A percentile compares a stretch with the other conserved stretches of the same genome.
These are phyloP conservation scores for Haematococcus lacustris DNA, from an alignment of 139 green algal species.

Conservation along the genomic window DNA sequence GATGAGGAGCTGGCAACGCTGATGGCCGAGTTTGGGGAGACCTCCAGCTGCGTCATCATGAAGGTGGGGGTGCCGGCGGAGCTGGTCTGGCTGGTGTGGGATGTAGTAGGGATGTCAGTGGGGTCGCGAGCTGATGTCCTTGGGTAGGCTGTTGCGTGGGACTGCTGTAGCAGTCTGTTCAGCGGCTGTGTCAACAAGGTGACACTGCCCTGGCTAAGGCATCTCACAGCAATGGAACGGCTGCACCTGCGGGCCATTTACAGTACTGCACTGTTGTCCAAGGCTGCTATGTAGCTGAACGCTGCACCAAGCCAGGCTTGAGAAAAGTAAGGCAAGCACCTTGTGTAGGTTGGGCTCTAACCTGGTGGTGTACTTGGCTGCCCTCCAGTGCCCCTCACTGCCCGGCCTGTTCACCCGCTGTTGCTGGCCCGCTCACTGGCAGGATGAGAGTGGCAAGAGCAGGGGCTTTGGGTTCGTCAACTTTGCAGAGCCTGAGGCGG, in stretches of 20 bases:
- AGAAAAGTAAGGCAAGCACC: too few species aligned
- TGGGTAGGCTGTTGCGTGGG: too few species aligned
- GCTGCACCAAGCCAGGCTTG: too few species aligned
- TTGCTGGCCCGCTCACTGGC: background rate
- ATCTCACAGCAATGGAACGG: background rate
- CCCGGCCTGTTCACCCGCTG: background rate
- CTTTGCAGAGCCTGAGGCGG: conserved; percentile 65
- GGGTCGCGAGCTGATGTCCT: too few species aligned
- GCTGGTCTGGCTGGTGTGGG: background rate
- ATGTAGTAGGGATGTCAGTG: background rate
- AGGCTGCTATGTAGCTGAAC: too few species aligned
- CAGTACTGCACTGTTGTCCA: too few species aligned
- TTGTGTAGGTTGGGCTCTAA: too few species aligned
- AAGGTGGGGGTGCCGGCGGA: conserved; percentile 30
- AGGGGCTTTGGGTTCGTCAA: conserved; percentile 93
- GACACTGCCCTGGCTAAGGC: background rate
- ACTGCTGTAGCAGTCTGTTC: background rate
- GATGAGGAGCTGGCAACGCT: conserved; percentile 65
- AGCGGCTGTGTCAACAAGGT: background rate
- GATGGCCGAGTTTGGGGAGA: conserved; percentile 60
- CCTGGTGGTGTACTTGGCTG: background rate
- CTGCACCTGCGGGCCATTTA: too few species aligned
- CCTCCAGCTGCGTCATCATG: conserved; percentile 69
- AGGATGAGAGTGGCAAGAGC: conserved; percentile 54
- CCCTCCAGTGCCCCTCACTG: background rate